Evolutionary conservation across 352 stramenopile species (phyloP), one percentile per base, ranked within the genome.

Genomic region (Albugo laibachii): DNA sequence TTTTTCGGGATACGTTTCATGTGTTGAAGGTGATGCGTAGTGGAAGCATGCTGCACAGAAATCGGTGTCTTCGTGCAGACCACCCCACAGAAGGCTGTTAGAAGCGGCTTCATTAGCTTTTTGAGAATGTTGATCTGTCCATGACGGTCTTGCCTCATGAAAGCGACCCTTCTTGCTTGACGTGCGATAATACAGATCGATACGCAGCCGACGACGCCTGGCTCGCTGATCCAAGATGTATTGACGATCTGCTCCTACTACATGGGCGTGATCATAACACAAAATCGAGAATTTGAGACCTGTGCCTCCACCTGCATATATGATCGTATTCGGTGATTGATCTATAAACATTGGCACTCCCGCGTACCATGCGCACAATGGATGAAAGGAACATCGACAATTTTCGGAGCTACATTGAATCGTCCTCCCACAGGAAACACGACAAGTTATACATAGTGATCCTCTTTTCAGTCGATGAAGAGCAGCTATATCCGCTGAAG

Each of bases 331-430:
- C 13, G 67, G 57, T 21, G 57, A 41, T 13, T 76, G 54, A 1
- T 54, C 59, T 41, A 83, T 65, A 1, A 58, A 78, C 76, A 92
- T 85, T 5, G 71, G 62, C 8, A 80, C 56, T 6, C 81, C 81
- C 19, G 80, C 72, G 51, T 73, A 94, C 81, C 81, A 94, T 0
- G 65, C 76, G 21, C 81, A 94, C 21, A 93, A 58, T 15, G 81
- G 70, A 51, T 94, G 81, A 20, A 84, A 92, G 6, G 78, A 81
- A 19, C 59, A 62, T 8, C 50, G 57, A 36, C 75, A 88, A 0
- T 47, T 69, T 20, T 52, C 24, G 27, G 80, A 57, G 42, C 63
- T 69, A 49, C 77, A 91, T 47, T 66, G 57, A 15, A 87, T 69
- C 15, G 69, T 89, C 11, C 77, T 62, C 1, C 75, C 77, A 50